These are phyloP conservation scores for Hymenoscyphus albidus DNA, from an alignment of 2,329 filamentous ascomycete species.

Conservation along the genomic window DNA sequence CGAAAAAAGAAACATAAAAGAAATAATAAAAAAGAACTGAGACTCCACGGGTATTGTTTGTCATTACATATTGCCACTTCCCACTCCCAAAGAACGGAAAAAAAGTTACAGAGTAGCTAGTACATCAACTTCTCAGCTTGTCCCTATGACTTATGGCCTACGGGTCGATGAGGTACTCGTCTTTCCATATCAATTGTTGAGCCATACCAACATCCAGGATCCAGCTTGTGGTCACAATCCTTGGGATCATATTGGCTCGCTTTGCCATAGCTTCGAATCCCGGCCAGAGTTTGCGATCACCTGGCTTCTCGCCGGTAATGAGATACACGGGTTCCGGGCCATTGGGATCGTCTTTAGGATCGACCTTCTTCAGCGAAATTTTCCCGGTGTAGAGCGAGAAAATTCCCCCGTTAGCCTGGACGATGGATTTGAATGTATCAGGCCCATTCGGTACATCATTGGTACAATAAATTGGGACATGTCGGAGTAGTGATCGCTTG, in stretches of 20 bases:
- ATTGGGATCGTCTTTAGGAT: conserved; percentile 54
- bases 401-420: conserved; percentile 81
- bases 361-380: conserved; percentile 61
- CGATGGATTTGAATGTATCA: conserved; percentile 81
- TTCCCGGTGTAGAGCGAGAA: conserved; percentile 74
- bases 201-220: conserved; percentile 84
- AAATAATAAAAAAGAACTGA: not conserved
- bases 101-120: not conserved
- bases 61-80: conserved; percentile 1
- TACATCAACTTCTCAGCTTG: not conserved
- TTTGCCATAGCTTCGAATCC: conserved; percentile 76
- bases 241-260: conserved; percentile 72
- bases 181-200: conserved; percentile 69
- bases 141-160: not conserved
- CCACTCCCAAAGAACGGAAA: not conserved
- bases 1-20: not conserved
- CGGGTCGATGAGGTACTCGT: conserved; percentile 49
- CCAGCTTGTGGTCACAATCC: conserved; percentile 86
- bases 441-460: conserved; percentile 74
- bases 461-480: conserved; percentile 80
- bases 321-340: conserved; percentile 75
- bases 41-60: conserved; percentile 8
- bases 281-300: conserved; percentile 73
- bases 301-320: conserved; percentile 62
- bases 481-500: conserved; percentile 68